phyloP scores from a whole-genome alignment of 257 asterid genomes.

The Coffea eugenioides region DNA sequence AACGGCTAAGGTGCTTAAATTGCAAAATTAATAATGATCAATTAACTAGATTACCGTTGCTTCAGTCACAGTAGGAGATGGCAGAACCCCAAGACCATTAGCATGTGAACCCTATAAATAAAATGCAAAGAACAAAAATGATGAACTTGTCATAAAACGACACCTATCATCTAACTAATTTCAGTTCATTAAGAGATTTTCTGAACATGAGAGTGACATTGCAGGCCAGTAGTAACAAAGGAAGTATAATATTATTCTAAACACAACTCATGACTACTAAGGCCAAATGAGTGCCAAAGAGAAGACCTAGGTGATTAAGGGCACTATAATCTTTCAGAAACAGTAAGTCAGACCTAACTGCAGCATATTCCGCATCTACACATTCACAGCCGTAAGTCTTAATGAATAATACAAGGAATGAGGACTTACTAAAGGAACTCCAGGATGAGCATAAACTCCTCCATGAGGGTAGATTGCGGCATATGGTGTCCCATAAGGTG shows the following conservation, averaged over 20 bases:
- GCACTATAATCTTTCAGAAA: background rate
- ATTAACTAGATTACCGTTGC: constrained; percentile 23
- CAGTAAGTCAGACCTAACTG: background rate
- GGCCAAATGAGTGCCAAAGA: background rate
- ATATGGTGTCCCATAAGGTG: constrained; percentile 86
- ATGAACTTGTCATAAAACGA: background rate
- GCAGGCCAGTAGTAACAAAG: background rate
- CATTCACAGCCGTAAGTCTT: background rate
- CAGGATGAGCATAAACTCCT: constrained; percentile 85
- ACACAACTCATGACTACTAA: background rate
- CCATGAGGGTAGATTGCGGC: constrained; percentile 88
- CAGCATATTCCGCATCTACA: background rate
- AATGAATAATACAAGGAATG: background rate
- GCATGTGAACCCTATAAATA: constrained; percentile 30
- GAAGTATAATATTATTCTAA: background rate
- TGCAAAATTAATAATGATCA: background rate
- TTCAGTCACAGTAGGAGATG: constrained; percentile 30
- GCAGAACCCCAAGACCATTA: constrained; percentile 26
- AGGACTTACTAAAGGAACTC: constrained; percentile 75
- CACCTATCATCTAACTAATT: background rate
- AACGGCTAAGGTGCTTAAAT: background rate
- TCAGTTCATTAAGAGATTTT: background rate
- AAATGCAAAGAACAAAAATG: background rate
- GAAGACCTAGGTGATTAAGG: background rate
- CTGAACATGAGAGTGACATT: background rate